Conservation (phyloP, 176 grass and related monocot species). For the Tillandsia fasciculata region DNA sequence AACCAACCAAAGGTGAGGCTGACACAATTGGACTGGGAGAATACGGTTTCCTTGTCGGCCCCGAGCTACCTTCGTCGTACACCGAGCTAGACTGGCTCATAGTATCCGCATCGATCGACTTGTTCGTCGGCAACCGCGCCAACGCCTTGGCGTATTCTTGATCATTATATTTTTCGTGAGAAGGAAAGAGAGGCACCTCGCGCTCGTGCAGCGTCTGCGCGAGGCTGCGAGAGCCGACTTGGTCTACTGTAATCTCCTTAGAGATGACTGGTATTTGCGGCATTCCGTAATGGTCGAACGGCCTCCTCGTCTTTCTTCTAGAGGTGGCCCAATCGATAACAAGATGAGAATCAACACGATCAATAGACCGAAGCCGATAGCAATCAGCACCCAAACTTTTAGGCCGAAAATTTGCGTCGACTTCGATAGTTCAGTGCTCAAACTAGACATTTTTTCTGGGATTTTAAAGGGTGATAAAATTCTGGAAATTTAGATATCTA, state of each 20-base stretch:
- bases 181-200: slow-evolving; percentile 37
- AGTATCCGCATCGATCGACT: slow-evolving; percentile 77
- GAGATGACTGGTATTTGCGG: slow-evolving; percentile 92
- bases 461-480: not conserved
- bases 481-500: not conserved
- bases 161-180: slow-evolving; percentile 34
- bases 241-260: slow-evolving; percentile 87
- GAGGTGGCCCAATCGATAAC: slow-evolving; percentile 70
- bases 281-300: slow-evolving; percentile 39
- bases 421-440: slow-evolving; percentile 48
- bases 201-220: slow-evolving; percentile 59
- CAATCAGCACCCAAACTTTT: slow-evolving; percentile 76
- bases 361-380: slow-evolving; percentile 55
- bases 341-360: slow-evolving; percentile 69
- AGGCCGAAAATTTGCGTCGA: slow-evolving; percentile 56
- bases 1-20: slow-evolving; percentile 69
- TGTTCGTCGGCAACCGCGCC: slow-evolving; percentile 44
- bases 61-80: slow-evolving; percentile 65
- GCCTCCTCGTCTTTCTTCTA: slow-evolving; percentile 48
- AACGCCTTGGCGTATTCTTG: slow-evolving; percentile 43
- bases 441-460: slow-evolving; percentile 7
- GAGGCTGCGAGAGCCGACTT: slow-evolving; percentile 55
- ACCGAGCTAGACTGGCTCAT: slow-evolving; percentile 84
- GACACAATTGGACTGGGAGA: slow-evolving; percentile 48
- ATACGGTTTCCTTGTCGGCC: slow-evolving; percentile 41